A percentile compares a stretch with the other conserved stretches of the same genome.
These are phyloP conservation scores for Ustilago bromivora DNA, from an alignment of 1,284 basidiomycete genomes.

Conservation along the genomic window DNA sequence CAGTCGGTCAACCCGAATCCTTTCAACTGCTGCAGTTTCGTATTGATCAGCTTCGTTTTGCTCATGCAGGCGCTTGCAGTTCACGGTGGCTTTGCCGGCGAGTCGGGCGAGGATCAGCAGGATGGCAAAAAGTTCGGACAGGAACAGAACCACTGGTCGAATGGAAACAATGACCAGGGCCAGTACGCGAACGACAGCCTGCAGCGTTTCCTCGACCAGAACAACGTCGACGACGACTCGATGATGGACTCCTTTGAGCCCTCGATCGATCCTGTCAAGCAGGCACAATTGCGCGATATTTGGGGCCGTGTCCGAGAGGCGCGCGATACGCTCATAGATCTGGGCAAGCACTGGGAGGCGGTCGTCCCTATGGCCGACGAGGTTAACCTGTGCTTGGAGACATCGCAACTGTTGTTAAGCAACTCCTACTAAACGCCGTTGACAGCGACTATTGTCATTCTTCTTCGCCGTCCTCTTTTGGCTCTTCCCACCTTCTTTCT, in stretches of 20 bases:
- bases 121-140: slow-evolving; percentile 11
- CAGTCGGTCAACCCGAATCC: slow-evolving; percentile 58
- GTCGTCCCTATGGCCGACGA: slow-evolving; percentile 62
- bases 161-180: slow-evolving; percentile 17
- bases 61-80: slow-evolving; percentile 65
- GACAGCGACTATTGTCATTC: background rate
- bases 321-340: slow-evolving; percentile 52
- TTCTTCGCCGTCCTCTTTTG: background rate
- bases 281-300: slow-evolving; percentile 54
- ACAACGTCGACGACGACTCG: slow-evolving; percentile 22
- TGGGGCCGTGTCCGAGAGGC: slow-evolving; percentile 61
- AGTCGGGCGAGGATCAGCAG: slow-evolving; percentile 18
- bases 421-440: slow-evolving; percentile 21
- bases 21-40: slow-evolving; percentile 64
- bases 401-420: slow-evolving; percentile 56
- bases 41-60: slow-evolving; percentile 63
- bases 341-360: slow-evolving; percentile 60
- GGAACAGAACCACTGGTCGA: slow-evolving; percentile 11
- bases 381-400: slow-evolving; percentile 62
- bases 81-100: slow-evolving; percentile 42
- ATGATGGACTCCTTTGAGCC: slow-evolving; percentile 33
- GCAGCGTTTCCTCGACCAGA: slow-evolving; percentile 39
- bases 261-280: slow-evolving; percentile 39
- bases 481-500: background rate
- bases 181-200: slow-evolving; percentile 45